These are phyloP conservation scores for Colletotrichum sp. DNA, from an alignment of 2,329 filamentous ascomycete species.

Conservation along the genomic window DNA sequence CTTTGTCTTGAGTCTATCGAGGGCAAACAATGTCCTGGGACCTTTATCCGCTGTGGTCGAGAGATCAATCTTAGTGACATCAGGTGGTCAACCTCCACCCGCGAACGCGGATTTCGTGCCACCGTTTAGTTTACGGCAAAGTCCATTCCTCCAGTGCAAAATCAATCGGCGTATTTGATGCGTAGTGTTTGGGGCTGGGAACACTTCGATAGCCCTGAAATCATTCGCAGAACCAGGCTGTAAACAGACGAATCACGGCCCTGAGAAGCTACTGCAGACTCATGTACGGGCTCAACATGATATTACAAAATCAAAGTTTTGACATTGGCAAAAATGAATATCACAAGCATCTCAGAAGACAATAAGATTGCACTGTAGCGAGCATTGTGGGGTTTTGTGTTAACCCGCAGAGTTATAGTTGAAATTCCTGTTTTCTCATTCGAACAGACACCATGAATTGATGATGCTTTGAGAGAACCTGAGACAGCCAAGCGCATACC, in stretches of 20 bases:
- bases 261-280: neutral
- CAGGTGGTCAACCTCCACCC: neutral
- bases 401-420: fast-evolving
- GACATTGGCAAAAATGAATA: no score
- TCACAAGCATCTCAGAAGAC: no score
- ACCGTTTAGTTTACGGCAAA: fast-evolving
- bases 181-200: no score
- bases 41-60: neutral
- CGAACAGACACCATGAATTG: no score
- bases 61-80: fast-evolving
- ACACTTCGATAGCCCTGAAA: neutral
- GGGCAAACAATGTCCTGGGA: fast-evolving
- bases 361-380: fast-evolving
- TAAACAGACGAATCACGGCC: no score
- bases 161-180: neutral
- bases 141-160: neutral
- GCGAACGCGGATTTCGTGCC: fast-evolving
- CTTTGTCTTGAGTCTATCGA: neutral
- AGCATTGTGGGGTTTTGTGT: fast-evolving
- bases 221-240: neutral
- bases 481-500: neutral
- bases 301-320: no score
- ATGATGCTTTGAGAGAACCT: no score
- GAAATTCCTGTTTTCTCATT: neutral
- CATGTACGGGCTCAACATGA: neutral